Base-by-base conservation (phyloP, 352 stramenopile genomes). In the Globisporangium mamillatum region DNA sequence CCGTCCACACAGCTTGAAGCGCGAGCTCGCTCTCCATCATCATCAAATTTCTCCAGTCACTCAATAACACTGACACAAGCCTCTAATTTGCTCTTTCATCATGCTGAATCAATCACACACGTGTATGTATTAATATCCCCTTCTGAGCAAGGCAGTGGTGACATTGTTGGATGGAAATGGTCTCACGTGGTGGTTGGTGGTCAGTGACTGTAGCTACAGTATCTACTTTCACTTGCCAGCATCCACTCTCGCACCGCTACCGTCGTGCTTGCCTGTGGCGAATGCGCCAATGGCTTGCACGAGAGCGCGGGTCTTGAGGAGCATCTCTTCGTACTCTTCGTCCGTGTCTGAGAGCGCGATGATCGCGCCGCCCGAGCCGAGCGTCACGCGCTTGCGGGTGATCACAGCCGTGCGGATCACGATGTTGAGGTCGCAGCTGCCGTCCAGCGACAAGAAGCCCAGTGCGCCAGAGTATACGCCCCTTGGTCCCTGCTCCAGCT, bases 361-460 rank as follows among this genome's bases (percentile, higher is more conserved):
- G 66, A 99, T 98, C 29, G 97, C 97, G 20, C 97, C 97, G 38
- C 97, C 97, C 29, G 94, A 91, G n/a, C 97, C 97, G 53, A 99
- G 89, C 3, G 60, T 94, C 70, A 87, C 90, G 69, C 76, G 87
- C 69, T 73, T 66, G 6, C 77, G 76, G 52, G 91, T 97, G 46
- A 98, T 68, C 38, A 99, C 84, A 10, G 95, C 97, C 32, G 96
- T 98, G 54, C 97, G 93, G 73, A 99, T 99, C 46, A 99, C 91
- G 66, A 99, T 99, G 80, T 99, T 99, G 69, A 99, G 86, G 72
- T 99, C 96, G 66, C 95, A 97, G 59, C 82, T 92, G 14, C 95
- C 95, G 78, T 98, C 95, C n/a, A 98, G 73, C 48, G 93, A 97
- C 16, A 99, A 69, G 63, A 98, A 99, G 16, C 97, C 97, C 9